Conservation (phyloP, 2,329 filamentous ascomycete species). For the Fusarium chaquense region DNA sequence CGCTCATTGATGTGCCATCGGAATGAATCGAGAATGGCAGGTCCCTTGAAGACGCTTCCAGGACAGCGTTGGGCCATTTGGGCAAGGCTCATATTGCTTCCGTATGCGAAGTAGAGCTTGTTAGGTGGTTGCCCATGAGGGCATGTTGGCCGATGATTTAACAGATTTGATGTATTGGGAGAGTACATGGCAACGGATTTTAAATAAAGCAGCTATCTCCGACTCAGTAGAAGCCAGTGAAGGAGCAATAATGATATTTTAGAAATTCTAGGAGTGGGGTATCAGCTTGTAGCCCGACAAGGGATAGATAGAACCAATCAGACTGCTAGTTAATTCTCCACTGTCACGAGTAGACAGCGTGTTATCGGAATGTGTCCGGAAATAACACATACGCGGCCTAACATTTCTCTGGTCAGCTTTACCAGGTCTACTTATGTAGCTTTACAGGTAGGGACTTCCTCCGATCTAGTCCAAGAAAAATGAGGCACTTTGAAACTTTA, state of each 20-base stretch:
- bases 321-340: not conserved
- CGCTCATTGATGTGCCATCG: conserved; percentile 16
- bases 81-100: conserved; percentile 11
- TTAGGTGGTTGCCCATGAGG: not conserved
- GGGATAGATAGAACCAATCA: not conserved
- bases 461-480: too few relatives aligned
- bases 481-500: too few relatives aligned
- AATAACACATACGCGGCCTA: too few relatives aligned
- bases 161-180: not conserved
- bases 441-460: too few relatives aligned
- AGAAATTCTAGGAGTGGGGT: not conserved
- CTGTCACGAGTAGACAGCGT: too few relatives aligned
- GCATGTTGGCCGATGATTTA: not conserved
- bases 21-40: conserved; percentile 1
- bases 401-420: too few relatives aligned
- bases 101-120: conserved; percentile 13
- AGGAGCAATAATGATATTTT: not conserved
- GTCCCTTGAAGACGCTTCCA: conserved; percentile 13
- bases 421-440: too few relatives aligned
- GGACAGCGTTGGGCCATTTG: conserved; percentile 19
- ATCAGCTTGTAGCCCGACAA: not conserved
- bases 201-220: not conserved
- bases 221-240: not conserved
- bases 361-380: too few relatives aligned
- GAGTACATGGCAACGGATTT: not conserved